Base-by-base conservation (phyloP, 371 early-diverging fungal species). In the Entomophthora muscae region DNA sequence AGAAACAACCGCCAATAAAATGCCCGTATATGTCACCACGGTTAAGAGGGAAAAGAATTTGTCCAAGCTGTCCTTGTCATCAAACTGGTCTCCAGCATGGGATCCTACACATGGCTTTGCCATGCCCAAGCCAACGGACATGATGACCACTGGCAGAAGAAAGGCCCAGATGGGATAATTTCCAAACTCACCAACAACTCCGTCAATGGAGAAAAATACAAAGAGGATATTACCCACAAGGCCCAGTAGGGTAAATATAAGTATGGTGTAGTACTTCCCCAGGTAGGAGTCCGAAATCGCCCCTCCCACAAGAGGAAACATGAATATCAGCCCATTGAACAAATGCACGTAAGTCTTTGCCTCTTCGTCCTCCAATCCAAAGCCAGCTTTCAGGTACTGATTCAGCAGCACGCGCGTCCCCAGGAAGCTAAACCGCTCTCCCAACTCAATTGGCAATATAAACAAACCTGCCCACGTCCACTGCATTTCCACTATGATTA, bases 251-350 rank as follows among this genome's bases (percentile, higher is more conserved):
- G 64, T 55, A 33, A 63, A 29, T 28, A 51, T 63, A 52, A 82
- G 72, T 57, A 86, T 86, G 58, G 85, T 86, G 69, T 66, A 66
- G 75, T 75, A 85, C 73, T 82, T 82, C 69, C 81, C 85, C 56
- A 82, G 69, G 67, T 72, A 61, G 82, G 81, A n/a, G n/a, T n/a
- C n/a, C n/a, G n/a, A n/a, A n/a, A n/a, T n/a, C n/a, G n/a, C n/a
- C n/a, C n/a, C n/a, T 53, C 86, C 83, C 22, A 83, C 52, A 42
- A 88, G 67, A 12, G 86, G 82, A 70, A 75, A 77, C 66, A 83
- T 71, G 71, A 83, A 85, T 23, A 78, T 73, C 65, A 80, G 66
- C 66, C n/a, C n/a, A n/a, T n/a, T n/a, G n/a, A n/a, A n/a, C n/a
- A n/a, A n/a, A n/a, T n/a, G n/a, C n/a, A n/a, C 66, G 58, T 64